phyloP scores from a whole-genome alignment of 2,329 filamentous ascomycete species.

The Scopulariopsis brevicaulis region DNA sequence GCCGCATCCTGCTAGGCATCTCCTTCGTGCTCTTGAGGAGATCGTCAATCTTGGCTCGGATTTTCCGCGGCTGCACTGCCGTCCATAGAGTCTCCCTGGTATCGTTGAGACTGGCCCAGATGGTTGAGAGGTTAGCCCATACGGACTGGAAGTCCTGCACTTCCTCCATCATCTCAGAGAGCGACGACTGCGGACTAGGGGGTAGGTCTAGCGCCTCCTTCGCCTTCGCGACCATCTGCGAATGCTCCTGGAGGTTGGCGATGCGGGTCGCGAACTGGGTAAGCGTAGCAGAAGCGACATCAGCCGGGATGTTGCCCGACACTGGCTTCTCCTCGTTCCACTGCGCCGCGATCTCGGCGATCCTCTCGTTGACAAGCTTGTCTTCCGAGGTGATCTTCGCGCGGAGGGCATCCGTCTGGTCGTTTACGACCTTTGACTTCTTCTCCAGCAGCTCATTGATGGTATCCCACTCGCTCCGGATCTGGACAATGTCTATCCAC shows the following conservation, averaged over 20 bases:
- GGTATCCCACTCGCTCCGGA: conserved; percentile 91
- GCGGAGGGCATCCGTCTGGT: conserved; percentile 88
- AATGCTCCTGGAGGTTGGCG: conserved; percentile 74
- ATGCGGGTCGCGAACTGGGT: conserved; percentile 75
- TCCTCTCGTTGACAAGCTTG: conserved; percentile 79
- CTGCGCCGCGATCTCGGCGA: conserved; percentile 69
- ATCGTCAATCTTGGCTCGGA: conserved; percentile 78
- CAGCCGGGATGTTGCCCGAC: conserved; percentile 83
- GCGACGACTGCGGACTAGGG: conserved; percentile 64
- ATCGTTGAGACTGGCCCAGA: conserved; percentile 94
- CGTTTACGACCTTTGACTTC: conserved; percentile 90
- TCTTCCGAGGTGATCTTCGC: conserved; percentile 95
- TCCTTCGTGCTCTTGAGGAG: conserved; percentile 98
- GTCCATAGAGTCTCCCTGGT: conserved; percentile 89
- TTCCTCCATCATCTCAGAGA: conserved; percentile 82
- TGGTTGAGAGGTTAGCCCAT: conserved; percentile 89
- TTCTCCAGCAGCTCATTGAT: conserved; percentile 84
- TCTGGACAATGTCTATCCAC: conserved; percentile 92
- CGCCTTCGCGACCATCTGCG: conserved; percentile 87
- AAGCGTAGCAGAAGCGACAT: conserved; percentile 75
- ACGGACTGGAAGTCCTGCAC: conserved; percentile 98
- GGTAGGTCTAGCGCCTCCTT: conserved; percentile 94
- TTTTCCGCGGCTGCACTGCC: conserved; percentile 87
- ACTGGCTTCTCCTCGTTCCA: conserved; percentile 98
- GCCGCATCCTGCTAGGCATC: conserved; percentile 97